Percentiles rank a stretch among this genome's conserved stretches.
Conservation (phyloP, 441 rosid genomes). For the Pelargonium fulgidum region DNA sequence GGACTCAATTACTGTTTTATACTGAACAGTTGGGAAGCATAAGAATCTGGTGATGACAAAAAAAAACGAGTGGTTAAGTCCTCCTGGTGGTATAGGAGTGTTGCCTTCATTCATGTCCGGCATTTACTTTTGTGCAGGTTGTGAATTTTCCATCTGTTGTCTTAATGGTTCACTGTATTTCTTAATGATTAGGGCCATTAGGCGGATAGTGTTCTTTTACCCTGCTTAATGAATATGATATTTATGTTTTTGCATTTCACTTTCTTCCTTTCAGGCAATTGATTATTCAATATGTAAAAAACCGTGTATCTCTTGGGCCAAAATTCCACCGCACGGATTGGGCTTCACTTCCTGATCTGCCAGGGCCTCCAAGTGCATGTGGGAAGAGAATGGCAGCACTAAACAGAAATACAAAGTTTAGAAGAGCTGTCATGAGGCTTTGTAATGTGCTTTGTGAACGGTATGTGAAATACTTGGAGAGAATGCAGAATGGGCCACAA, state of each 20-base stretch:
- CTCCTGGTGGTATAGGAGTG: neutral
- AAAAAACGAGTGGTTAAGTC: too few relatives aligned
- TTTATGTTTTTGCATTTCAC: constrained; percentile 1
- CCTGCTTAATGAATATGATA: neutral
- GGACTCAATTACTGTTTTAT: neutral
- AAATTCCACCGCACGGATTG: constrained; percentile 75
- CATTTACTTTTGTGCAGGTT: neutral
- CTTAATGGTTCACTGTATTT: neutral
- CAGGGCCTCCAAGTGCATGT: constrained; percentile 60
- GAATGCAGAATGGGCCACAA: constrained; percentile 32
- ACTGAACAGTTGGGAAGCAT: neutral
- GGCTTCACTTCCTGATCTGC: constrained; percentile 63
- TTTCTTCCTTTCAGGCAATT: constrained; percentile 57
- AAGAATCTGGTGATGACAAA: neutral
- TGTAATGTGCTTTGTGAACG: constrained; percentile 75
- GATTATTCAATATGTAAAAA: constrained; percentile 62
- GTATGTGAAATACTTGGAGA: constrained; percentile 59
- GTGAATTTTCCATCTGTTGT: neutral
- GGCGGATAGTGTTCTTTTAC: neutral
- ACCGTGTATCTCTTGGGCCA: constrained; percentile 75
- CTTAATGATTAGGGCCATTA: neutral
- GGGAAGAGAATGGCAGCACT: constrained; percentile 60
- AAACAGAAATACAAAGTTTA: constrained; percentile 47
- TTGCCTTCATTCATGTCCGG: neutral
- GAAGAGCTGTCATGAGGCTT: constrained; percentile 71